A percentile compares a stretch with the other conserved stretches of the same genome.
Evolutionary conservation across 371 early-diverging fungal species (phyloP).

Genomic region (Massospora cicadina): DNA sequence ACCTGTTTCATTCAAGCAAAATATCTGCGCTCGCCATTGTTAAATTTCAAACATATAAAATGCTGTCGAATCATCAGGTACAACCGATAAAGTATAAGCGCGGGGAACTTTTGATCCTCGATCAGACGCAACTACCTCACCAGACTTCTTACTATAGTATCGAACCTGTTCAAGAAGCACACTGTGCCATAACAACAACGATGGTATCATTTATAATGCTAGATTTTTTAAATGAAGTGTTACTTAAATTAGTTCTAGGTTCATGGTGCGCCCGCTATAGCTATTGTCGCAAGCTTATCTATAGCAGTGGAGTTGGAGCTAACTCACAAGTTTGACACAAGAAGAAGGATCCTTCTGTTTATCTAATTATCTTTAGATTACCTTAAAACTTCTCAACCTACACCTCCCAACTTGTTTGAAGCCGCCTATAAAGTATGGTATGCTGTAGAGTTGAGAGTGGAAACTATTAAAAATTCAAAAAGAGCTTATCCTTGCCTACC

Average conservation of each 20-base stretch:
- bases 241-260: conserved; percentile 24
- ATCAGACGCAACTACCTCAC: conserved; percentile 87
- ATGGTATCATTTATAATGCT: conserved; percentile 26
- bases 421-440: conserved; percentile 56
- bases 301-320: conserved; percentile 63
- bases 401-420: conserved; percentile 91
- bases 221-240: neutral
- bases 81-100: conserved; percentile 62
- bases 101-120: conserved; percentile 50
- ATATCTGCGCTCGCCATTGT: too few species aligned
- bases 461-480: conserved; percentile 13
- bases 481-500: conserved; percentile 33
- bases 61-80: too few species aligned
- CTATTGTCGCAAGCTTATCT: conserved; percentile 83
- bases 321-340: conserved; percentile 11
- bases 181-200: conserved; percentile 84
- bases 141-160: conserved; percentile 60
- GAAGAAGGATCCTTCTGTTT: conserved; percentile 26
- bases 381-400: conserved; percentile 79
- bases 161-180: conserved; percentile 45
- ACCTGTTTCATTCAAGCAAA: too few species aligned
- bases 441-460: conserved; percentile 17
- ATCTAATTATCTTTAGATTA: conserved; percentile 47
- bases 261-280: conserved; percentile 91
- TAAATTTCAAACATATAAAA: too few species aligned